These are phyloP conservation scores for Malus hybrid DNA, from an alignment of 331 rosid species.

Conservation along the genomic window DNA sequence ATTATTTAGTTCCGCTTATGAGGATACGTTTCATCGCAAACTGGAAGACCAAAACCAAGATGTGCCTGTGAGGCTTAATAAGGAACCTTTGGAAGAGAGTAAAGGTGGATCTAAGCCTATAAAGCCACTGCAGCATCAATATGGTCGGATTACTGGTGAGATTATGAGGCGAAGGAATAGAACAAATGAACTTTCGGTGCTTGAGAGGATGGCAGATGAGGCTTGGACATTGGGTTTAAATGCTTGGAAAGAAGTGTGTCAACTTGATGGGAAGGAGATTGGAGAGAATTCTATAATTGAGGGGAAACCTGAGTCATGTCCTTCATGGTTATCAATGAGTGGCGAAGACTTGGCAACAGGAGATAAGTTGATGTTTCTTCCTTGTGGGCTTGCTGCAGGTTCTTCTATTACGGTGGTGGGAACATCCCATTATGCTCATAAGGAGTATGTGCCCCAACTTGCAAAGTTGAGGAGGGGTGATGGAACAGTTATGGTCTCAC, in stretches of 20 bases:
- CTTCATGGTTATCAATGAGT: slow-evolving; percentile 79
- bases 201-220: slow-evolving; percentile 90
- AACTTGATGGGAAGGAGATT: slow-evolving; percentile 34
- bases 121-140: slow-evolving; percentile 35
- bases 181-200: slow-evolving; percentile 54
- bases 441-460: slow-evolving; percentile 64
- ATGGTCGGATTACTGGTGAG: slow-evolving; percentile 74
- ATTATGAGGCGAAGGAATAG: slow-evolving; percentile 42
- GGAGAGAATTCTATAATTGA: slow-evolving; percentile 48
- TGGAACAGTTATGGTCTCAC: slow-evolving; percentile 66
- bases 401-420: slow-evolving; percentile 90
- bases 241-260: slow-evolving; percentile 77
- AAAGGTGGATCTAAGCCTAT: slow-evolving; percentile 26
- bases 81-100: slow-evolving; percentile 63
- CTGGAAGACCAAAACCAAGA: slow-evolving; percentile 54
- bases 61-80: slow-evolving; percentile 60
- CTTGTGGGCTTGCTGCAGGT: slow-evolving; percentile 98
- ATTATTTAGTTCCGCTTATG: slow-evolving; percentile 54
- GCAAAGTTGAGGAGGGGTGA: slow-evolving; percentile 41
- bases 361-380: slow-evolving; percentile 81
- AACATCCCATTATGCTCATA: slow-evolving; percentile 78
- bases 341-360: slow-evolving; percentile 61
- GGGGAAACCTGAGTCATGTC: slow-evolving; percentile 65
- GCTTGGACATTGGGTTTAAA: slow-evolving; percentile 86
- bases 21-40: slow-evolving; percentile 70